Evolutionary conservation across 176 grass and related monocot genomes (phyloP), one percentile per base, ranked within the genome.

Genomic region (Carex scoparia): DNA sequence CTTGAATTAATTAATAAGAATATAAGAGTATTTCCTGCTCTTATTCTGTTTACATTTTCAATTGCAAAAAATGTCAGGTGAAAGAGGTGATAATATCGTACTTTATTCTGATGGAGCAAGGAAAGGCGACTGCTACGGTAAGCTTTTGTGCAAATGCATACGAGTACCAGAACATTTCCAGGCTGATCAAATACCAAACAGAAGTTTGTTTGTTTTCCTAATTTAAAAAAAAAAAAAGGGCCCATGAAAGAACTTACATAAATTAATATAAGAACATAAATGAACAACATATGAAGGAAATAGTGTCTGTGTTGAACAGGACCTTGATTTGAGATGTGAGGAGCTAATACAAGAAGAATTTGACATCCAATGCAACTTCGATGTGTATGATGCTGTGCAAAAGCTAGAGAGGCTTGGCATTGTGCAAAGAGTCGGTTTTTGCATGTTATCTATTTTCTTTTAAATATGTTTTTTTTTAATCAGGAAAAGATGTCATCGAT

Each of bases 31-130:
- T 57, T 58, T 13, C 74, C 14, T 35, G 30, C 53, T 33, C 0
- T n/a, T 23, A 16, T 72, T 58, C 58, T 79, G 32, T 79, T 79
- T 0, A 79, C 28, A 79, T 57, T 33, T 78, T 82, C 54, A 46
- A 12, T 35, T 83, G 19, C 61, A 33, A 83, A 86, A 77, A 33
- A 77, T 4, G 90, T 61, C 86, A 99, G 96, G 88, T 99, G 60
- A 95, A 99, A 88, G 93, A 98, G 84, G 91, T 98, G 83, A 98
- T 98, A 89, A 86, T 98, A 86, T 93, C 93, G 61, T 98, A 95
- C 81, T 99, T 94, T 85, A 95, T 99, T 89, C 86, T 99, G 84
- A 99, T 99, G 96, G 96, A 99, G 86, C 92, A 99, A 79, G 96
- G 96, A 83, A 99, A 99, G 81, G 83, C 93, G 10, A 99, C 96